phyloP scores from a whole-genome alignment of 148 eudicot species.

The Nepenthes mirabilis region DNA sequence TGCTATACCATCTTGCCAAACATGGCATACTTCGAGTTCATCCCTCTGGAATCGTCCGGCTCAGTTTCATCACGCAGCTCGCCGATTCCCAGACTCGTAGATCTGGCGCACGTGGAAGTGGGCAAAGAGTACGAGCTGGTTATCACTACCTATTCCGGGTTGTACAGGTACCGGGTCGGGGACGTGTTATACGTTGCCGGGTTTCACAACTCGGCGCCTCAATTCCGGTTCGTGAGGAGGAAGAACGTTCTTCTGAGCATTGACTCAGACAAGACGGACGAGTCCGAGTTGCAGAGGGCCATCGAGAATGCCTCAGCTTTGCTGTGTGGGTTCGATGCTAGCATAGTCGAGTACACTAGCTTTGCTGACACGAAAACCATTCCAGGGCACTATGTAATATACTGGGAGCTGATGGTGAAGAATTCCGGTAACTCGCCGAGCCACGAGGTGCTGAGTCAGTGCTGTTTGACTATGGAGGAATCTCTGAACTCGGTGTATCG shows the following conservation, averaged over 20 bases:
- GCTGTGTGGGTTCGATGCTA: slow-evolving; percentile 15
- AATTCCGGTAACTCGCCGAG: slow-evolving; percentile 13
- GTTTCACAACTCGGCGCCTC: slow-evolving; percentile 69
- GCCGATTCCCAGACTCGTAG: slow-evolving; percentile 24
- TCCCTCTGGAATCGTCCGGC: slow-evolving; percentile 30
- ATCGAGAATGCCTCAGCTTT: slow-evolving; percentile 26
- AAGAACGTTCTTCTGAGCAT: slow-evolving; percentile 60
- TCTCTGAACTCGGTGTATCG: slow-evolving; percentile 42
- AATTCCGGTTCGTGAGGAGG: slow-evolving; percentile 59
- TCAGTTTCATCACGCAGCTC: slow-evolving; percentile 11
- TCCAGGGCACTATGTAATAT: slow-evolving; percentile 54
- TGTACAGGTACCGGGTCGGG: slow-evolving; percentile 68
- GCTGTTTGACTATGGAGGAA: slow-evolving; percentile 48
- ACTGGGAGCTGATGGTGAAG: slow-evolving; percentile 31
- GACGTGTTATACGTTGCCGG: slow-evolving; percentile 61
- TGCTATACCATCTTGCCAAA: slow-evolving; percentile 79
- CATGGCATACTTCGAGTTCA: slow-evolving; percentile 78
- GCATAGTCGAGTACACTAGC: slow-evolving; percentile 49
- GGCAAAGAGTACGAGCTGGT: slow-evolving; percentile 76
- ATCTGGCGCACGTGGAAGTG: slow-evolving; percentile 41
- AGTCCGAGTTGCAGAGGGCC: slow-evolving; percentile 36
- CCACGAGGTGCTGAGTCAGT: slow-evolving; percentile 15
- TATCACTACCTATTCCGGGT: slow-evolving; percentile 55
- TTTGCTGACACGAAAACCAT: slow-evolving; percentile 35
- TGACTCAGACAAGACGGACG: slow-evolving; percentile 49